These are phyloP conservation scores for Tylopilus subfusipes DNA, from an alignment of 768 basidiomycete genomes.

Conservation along the genomic window DNA sequence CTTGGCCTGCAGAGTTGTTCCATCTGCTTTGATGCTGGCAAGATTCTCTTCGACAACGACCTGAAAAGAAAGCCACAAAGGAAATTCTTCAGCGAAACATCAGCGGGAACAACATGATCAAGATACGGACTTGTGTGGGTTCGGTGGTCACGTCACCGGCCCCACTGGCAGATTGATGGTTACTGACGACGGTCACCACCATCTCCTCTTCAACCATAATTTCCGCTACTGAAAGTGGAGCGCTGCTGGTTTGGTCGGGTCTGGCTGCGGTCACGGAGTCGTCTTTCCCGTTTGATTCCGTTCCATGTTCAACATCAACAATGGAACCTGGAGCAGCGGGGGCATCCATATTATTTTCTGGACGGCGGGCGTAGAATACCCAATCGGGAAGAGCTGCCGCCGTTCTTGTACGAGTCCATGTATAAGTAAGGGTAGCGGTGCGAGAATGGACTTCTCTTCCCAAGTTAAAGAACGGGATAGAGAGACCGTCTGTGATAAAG, in stretches of 20 bases:
- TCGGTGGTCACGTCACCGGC: not conserved
- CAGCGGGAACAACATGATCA: not conserved
- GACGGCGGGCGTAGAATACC: conserved; percentile 36
- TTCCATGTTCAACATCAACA: conserved; percentile 24
- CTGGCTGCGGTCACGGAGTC: not conserved
- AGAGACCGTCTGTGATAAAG: conserved; percentile 53
- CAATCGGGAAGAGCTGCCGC: conserved; percentile 41
- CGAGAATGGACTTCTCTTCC: conserved; percentile 45
- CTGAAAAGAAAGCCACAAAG: conserved; percentile 11
- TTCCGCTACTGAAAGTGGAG: not conserved
- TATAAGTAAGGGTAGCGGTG: conserved; percentile 44
- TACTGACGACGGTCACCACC: not conserved
- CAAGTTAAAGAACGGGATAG: conserved; percentile 63
- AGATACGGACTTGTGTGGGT: conserved; percentile 21
- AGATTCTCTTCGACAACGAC: not conserved
- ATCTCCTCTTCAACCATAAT: not conserved
- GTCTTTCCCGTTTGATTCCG: not conserved
- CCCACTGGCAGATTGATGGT: not conserved
- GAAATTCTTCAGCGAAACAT: conserved; percentile 16
- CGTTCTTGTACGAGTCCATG: conserved; percentile 38
- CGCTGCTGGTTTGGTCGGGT: not conserved
- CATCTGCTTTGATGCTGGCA: not conserved
- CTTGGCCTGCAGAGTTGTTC: conserved; percentile 8
- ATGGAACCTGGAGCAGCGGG: not conserved
- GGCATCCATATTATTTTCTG: not conserved